Base-by-base conservation (phyloP, 345 rosid genomes). In the Alliaria petiolata region DNA sequence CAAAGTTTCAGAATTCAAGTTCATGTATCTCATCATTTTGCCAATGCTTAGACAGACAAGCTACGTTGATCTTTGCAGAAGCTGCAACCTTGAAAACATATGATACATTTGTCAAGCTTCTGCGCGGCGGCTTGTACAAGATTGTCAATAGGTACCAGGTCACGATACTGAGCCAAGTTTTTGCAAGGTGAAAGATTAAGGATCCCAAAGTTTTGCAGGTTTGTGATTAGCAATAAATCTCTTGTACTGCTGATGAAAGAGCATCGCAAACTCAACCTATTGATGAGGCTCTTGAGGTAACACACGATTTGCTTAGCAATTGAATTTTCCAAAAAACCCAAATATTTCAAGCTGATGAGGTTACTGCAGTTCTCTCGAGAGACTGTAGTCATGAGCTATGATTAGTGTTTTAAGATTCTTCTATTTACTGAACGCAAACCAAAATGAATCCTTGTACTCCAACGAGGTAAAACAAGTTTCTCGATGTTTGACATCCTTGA, bases 321-420 rank as follows among this genome's bases (percentile, higher is more conserved):
- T 3, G 12, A 0, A 1, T 16, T 4, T 0, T 15, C 7, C 30
- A 69, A 46, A 69, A 7, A 25, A 35, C 66, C 74, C 4, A 25
- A 22, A 47, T 36, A 69, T 16, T 69, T 59, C 0, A 69, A 36
- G 31, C 58, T 58, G n/a, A 39, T 47, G 16, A 69, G 66, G 66
- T 69, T 69, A 35, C 3, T 36, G 2, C 74, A 58, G 10, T 28
- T 25, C 38, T 58, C 66, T 47, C 74, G 35, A 44, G 34, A n/a
- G 0, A 3, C 33, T 1, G 5, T 34, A 11, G 22, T 34, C 12
- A 34, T 65, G 49, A 51, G 19, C 26, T 0, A 69, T 45, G 57
- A 69, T 46, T n/a, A 69, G 40, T 11, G 74, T 58, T 46, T 59
- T 59, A 16, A 59, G 74, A 58, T 69, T 69, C 19, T 33, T 69